Base-by-base conservation (phyloP, 2,329 filamentous ascomycete species). In the Botrytis deweyae region DNA sequence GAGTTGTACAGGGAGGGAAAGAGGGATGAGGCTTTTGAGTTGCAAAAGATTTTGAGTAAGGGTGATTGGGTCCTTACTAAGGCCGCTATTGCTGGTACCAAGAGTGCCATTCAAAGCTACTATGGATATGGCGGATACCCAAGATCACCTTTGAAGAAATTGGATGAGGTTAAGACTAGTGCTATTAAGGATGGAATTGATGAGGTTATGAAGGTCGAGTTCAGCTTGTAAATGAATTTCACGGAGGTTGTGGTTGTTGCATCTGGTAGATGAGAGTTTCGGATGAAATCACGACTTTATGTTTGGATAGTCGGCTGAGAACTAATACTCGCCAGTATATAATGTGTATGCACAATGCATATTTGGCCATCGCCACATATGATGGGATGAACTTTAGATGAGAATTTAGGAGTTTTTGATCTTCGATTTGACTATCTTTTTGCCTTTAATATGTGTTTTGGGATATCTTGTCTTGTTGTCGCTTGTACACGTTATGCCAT, bases 61-160 rank as follows among this genome's bases (percentile, higher is more conserved):
- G 91, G 91, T 46, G 93, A 97, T 83, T 97, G 93, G 93, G 90
- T 91, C 62, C 85, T 95, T 72, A 96, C 93, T 75, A 94, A 94
- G 84, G 87, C 91, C 0, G 92, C 92, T 64, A 94, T 96, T 78
- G 91, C 93, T 1, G 93, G 93, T n/a, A 96, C 94, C 36, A 97
- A 97, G 87, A 89, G 88, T 77, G 93, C 92, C 18, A 90, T 97
- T 78, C 90, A 96, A 85, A 89, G 86, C 77, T 94, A 94, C 82
- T 94, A 89, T 80, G 93, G 93, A 67, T 97, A 97, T 81, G 93
- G 93, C 42, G 92, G 92, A 5, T 89, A 90, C 81, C 92, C 93
- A 8, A 88, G 94, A 75, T 86, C 88, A 78, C 93, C 93, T 70
- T 86, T 95, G 77, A 91, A 90, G 86, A 86, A 89, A 75, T 83